Conservation (phyloP, 148 eudicot genomes). For the Talinum fruticosum region DNA sequence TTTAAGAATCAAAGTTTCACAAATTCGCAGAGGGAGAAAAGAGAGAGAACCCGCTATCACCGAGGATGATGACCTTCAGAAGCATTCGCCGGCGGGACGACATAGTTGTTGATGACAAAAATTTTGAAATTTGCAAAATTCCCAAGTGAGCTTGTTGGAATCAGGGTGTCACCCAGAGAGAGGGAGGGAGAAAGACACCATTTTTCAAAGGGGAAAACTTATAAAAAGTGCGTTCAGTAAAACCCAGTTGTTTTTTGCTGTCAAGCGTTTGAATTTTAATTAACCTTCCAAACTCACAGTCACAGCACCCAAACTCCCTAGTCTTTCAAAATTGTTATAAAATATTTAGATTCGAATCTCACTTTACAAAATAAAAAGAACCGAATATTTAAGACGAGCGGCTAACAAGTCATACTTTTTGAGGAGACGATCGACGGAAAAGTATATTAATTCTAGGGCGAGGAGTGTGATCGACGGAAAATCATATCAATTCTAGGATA, state of each 20-base stretch:
- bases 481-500: no score
- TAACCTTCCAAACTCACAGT: no score
- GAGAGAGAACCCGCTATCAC: constrained; percentile 65
- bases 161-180: not conserved
- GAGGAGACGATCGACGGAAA: no score
- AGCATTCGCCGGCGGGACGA: constrained; percentile 68
- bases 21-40: not conserved
- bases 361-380: no score
- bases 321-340: no score
- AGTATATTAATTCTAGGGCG: no score
- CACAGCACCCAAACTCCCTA: no score
- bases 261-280: not conserved
- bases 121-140: not conserved
- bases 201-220: not conserved
- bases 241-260: not conserved
- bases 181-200: not conserved
- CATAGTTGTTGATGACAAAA: constrained; percentile 26
- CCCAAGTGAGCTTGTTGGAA: not conserved
- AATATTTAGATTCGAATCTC: no score
- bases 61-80: constrained; percentile 79
- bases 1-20: not conserved
- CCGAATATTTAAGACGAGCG: no score
- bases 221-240: not conserved
- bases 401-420: no score
- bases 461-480: no score